Evolutionary conservation across 2,329 filamentous ascomycete species (phyloP).

Genomic region (Thermoascus crustaceus): DNA sequence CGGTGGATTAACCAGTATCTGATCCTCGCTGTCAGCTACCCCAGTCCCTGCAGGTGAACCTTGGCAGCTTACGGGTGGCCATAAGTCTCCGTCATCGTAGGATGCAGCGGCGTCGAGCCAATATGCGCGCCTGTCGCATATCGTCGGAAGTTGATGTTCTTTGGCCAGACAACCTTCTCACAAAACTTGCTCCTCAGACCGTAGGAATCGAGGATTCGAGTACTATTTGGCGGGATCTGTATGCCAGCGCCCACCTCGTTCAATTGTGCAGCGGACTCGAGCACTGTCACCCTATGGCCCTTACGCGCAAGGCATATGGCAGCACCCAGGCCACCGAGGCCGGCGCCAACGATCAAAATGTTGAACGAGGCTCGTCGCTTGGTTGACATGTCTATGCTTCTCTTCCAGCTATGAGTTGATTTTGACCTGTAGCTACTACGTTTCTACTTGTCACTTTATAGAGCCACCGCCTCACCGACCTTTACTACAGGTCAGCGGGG

Average conservation of each 20-base stretch:
- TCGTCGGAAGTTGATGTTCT: constrained; percentile 23
- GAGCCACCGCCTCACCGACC: no score
- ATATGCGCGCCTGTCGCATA: constrained; percentile 23
- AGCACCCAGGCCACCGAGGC: constrained; percentile 16
- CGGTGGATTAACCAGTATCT: constrained; percentile 25
- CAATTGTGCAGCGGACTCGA: constrained; percentile 10
- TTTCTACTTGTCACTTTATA: no score
- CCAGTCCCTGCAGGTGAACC: background rate
- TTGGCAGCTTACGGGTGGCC: constrained; percentile 7
- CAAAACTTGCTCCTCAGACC: constrained; percentile 5
- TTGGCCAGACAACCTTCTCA: constrained; percentile 16
- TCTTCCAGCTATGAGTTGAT: no score
- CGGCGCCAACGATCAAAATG: constrained; percentile 19
- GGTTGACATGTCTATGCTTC: no score
- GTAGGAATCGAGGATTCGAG: constrained; percentile 10
- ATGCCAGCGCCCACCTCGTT: constrained; percentile 16
- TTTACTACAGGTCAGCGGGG: no score
- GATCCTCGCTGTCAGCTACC: constrained; percentile 1
- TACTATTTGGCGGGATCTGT: constrained; percentile 17
- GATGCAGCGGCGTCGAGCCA: constrained; percentile 25
- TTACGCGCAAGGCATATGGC: constrained; percentile 14
- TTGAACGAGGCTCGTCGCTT: background rate
- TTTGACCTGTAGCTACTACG: no score
- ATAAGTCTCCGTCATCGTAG: constrained; percentile 19
- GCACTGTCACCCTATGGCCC: constrained; percentile 17